Percentiles rank a stretch among this genome's conserved stretches.
Evolutionary conservation across 257 asterid genomes (phyloP).

Genomic region (Solanum bulbocastanum): DNA sequence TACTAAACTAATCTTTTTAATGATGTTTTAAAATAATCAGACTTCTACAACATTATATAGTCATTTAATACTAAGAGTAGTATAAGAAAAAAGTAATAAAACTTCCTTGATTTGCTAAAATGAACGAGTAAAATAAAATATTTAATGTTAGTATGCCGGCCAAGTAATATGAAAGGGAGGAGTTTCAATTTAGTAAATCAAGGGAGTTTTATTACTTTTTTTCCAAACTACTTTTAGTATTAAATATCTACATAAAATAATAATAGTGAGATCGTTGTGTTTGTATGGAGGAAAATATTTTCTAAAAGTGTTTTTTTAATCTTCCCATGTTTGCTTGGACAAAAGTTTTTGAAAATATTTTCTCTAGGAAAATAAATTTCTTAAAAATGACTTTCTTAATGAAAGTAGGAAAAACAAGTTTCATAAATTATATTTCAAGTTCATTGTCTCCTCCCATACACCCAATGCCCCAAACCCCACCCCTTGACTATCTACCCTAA

Average conservation of each 20-base stretch:
- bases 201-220: not conserved
- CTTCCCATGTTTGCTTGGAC: not conserved
- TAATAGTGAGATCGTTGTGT: not conserved
- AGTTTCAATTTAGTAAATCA: not conserved
- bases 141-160: not conserved
- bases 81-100: no score
- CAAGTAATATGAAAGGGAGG: not conserved
- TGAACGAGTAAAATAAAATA: not conserved
- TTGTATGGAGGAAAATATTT: not conserved
- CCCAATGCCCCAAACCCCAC: not conserved
- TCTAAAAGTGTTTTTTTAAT: no score
- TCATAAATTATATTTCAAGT: not conserved
- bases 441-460: not conserved
- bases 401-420: not conserved
- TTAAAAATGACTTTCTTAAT: not conserved
- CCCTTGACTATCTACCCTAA: not conserved
- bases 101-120: not conserved
- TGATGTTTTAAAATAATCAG: not conserved
- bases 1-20: not conserved
- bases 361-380: not conserved
- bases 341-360: no score
- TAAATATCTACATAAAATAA: not conserved
- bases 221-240: not conserved
- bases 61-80: not conserved
- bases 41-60: no score